Percentiles rank a stretch among this genome's conserved stretches.
Conservation (phyloP, 163 green algal genomes). For the Volvox carteri region DNA sequence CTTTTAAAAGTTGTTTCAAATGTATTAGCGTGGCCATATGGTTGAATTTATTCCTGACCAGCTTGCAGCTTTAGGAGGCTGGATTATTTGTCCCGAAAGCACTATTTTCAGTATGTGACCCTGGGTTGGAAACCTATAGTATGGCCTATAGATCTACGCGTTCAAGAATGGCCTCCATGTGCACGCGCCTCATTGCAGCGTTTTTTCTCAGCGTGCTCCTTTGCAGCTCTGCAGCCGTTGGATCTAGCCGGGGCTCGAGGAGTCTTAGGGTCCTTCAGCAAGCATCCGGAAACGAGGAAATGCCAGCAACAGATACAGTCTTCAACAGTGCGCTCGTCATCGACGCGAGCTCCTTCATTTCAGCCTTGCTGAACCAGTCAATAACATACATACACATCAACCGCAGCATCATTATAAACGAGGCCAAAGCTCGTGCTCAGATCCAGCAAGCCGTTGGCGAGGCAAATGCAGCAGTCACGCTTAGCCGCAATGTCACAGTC, state of each 20-base stretch:
- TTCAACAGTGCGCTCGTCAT: background rate
- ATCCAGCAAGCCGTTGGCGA: background rate
- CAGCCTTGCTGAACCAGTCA: background rate
- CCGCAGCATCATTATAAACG: background rate
- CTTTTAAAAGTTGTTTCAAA: too few relatives aligned
- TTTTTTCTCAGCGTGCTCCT: background rate
- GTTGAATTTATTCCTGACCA: too few relatives aligned
- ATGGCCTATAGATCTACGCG: too few relatives aligned
- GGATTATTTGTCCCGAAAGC: too few relatives aligned
- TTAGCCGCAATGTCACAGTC: background rate
- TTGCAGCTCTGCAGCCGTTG: background rate
- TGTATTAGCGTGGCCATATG: too few relatives aligned
- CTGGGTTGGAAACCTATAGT: too few relatives aligned
- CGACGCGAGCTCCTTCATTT: background rate
- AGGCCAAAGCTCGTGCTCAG: background rate
- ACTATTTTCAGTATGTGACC: too few relatives aligned
- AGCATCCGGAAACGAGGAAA: background rate
- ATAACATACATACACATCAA: background rate
- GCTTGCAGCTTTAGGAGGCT: too few relatives aligned
- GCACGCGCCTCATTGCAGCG: too few relatives aligned
- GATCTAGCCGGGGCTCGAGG: background rate
- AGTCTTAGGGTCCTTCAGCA: background rate
- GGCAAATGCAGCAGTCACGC: background rate
- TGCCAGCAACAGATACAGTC: background rate
- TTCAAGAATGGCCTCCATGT: too few relatives aligned